Base-by-base conservation (phyloP, 352 stramenopile species). In the Plasmopara muralis region DNA sequence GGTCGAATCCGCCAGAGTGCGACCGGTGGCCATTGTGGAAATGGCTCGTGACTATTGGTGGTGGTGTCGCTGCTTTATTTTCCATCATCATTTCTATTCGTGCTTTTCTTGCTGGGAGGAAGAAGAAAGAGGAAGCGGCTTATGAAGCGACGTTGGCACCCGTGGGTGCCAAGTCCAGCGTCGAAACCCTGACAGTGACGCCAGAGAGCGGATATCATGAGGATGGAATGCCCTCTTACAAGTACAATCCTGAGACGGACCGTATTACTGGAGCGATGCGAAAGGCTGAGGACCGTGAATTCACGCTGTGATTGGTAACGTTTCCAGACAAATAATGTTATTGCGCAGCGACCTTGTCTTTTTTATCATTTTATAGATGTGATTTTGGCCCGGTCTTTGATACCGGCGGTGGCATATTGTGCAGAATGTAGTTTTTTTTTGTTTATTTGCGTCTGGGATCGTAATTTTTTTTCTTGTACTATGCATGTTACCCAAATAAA, bases 21-120 rank as follows among this genome's bases (percentile, higher is more conserved):
- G 64, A 77, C 40, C 46, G 56, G 35, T 79, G 66, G 59, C 70
- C 75, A 5, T 57, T 72, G 28, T 84, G 72, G 59, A 84, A 84
- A 55, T 79, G 65, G 57, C 50, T 81, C 29, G 61, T 84, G 5
- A 86, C 75, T 0, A 64, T 86, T 34, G 72, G 60, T 16, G 75
- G 75, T 60, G 75, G 66, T 13, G 60, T 86, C n/a, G 75, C 75
- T 1, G 74, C 75, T 13, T 35, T 80, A 47, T 74, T 83, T 52
- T 83, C 72, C 28, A 83, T 83, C 44, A 65, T 67, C 33, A 68
- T 79, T 45, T 83, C 72, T 0, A 57, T 83, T 25, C 69, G 70
- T 29, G 72, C 66, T 5, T 80, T 77, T 48, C 33, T 74, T 13
- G 66, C 71, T 10, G 60, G 64, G 6, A 66, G 72, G 14, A 66